Conservation (phyloP, 345 rosid genomes). For the Gossypium ekmanianum region DNA sequence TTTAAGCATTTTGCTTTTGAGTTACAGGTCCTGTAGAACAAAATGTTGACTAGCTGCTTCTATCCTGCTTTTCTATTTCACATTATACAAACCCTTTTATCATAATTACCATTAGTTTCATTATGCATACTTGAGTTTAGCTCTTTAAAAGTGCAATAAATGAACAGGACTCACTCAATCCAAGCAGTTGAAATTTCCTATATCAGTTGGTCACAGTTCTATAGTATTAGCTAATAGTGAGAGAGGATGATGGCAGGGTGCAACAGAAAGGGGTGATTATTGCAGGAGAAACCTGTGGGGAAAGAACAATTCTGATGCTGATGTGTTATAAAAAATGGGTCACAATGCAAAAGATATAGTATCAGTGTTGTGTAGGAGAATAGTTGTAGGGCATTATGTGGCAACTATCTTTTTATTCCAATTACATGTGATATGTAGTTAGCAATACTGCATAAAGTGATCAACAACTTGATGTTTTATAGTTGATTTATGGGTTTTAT, state of each 20-base stretch:
- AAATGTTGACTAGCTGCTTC: background rate
- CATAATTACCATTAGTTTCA: too few species aligned
- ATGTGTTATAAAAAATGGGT: background rate
- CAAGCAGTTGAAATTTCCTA: too few species aligned
- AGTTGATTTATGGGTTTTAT: too few species aligned
- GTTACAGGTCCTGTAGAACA: slow-evolving; percentile 4
- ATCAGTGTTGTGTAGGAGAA: background rate
- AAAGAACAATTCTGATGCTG: background rate
- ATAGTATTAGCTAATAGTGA: background rate
- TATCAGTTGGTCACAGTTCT: too few species aligned
- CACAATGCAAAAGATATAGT: background rate
- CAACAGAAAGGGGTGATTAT: background rate
- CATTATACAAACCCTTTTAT: background rate
- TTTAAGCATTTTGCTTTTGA: background rate
- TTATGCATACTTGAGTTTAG: too few species aligned
- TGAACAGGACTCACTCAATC: too few species aligned
- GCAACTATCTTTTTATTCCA: too few species aligned
- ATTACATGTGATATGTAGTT: too few species aligned
- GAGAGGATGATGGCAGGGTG: background rate
- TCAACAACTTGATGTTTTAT: too few species aligned
- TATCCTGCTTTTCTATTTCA: background rate
- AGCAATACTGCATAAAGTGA: too few species aligned
- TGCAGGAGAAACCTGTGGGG: background rate
- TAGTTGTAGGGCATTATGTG: background rate
- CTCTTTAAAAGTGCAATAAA: too few species aligned